Percentiles rank a stretch among this genome's conserved stretches.
Evolutionary conservation across 2,329 filamentous ascomycete species (phyloP).

Genomic region (Talaromyces funiculosus): DNA sequence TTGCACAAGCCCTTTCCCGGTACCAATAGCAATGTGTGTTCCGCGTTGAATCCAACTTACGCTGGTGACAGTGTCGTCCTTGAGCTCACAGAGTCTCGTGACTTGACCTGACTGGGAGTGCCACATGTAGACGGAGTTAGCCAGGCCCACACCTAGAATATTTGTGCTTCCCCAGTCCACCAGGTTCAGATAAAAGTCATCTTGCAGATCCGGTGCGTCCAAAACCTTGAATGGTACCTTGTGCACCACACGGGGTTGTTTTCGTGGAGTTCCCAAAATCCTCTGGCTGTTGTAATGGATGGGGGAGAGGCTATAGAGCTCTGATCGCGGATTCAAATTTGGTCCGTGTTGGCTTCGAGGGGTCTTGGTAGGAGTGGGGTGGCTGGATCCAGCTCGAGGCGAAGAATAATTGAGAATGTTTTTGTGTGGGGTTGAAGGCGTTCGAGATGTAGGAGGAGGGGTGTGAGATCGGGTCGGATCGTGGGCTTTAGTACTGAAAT

Average conservation of each 20-base stretch:
- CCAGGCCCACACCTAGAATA: constrained; percentile 84
- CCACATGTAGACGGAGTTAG: constrained; percentile 97
- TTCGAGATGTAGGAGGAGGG: constrained; percentile 68
- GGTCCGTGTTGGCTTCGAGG: constrained; percentile 81
- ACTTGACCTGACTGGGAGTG: constrained; percentile 87
- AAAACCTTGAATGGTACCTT: constrained; percentile 98
- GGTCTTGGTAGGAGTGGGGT: constrained; percentile 82
- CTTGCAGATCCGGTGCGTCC: constrained; percentile 89
- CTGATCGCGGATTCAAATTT: constrained; percentile 82
- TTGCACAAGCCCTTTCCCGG: constrained; percentile 87
- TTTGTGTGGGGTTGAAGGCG: constrained; percentile 93
- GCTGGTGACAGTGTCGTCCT: constrained; percentile 90
- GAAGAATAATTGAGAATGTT: constrained; percentile 93
- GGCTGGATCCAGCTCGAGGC: constrained; percentile 66
- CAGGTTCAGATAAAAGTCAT: constrained; percentile 96
- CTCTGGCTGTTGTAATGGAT: constrained; percentile 89
- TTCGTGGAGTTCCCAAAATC: constrained; percentile 83
- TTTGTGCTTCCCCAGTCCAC: constrained; percentile 98
- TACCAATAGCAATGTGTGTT: constrained; percentile 91
- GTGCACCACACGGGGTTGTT: constrained; percentile 82
- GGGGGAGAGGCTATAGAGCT: constrained; percentile 92
- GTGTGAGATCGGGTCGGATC: constrained; percentile 72
- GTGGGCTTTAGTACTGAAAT: constrained; percentile 47
- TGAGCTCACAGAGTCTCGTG: constrained; percentile 86
- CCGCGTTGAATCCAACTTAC: constrained; percentile 96